These are phyloP conservation scores for Chalciporus sp. DNA, from an alignment of 1,284 basidiomycete genomes.

Conservation along the genomic window DNA sequence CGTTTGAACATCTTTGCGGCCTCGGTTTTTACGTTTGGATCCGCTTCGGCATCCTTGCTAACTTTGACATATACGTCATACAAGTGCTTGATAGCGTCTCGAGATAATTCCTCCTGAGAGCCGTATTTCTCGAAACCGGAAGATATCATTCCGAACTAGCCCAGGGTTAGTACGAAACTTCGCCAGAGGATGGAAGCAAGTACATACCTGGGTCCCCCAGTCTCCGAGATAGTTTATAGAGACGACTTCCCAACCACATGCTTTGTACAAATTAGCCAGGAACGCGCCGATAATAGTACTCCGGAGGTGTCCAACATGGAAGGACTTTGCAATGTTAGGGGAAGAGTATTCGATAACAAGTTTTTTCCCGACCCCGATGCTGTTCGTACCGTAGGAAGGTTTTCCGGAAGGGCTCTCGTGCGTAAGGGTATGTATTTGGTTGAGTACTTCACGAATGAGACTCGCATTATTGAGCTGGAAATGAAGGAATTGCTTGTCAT, in stretches of 20 bases:
- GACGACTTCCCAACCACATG: constrained; percentile 91
- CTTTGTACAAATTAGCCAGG: constrained; percentile 88
- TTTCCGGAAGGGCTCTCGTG: constrained; percentile 54
- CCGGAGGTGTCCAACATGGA: constrained; percentile 96
- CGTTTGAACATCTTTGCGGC: constrained; percentile 93
- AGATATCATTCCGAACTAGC: constrained; percentile 83
- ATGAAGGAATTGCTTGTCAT: constrained; percentile 82
- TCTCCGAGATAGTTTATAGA: constrained; percentile 95
- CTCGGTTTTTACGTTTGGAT: constrained; percentile 76
- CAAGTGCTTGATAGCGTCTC: constrained; percentile 93
- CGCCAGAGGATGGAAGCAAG: constrained; percentile 14
- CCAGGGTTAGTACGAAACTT: constrained; percentile 2
- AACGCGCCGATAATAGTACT: constrained; percentile 98
- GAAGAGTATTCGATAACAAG: constrained; percentile 90
- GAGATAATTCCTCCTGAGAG: constrained; percentile 79
- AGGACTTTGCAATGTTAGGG: constrained; percentile 98
- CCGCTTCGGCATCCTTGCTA: constrained; percentile 79
- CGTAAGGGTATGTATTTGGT: constrained; percentile 80
- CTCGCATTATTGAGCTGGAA: constrained; percentile 76
- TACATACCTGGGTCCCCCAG: constrained; percentile 93
- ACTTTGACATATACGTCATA: constrained; percentile 95
- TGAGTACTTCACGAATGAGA: constrained; percentile 78
- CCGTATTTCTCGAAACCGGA: constrained; percentile 94
- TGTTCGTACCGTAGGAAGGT: constrained; percentile 76
- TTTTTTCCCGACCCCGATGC: constrained; percentile 79